Conservation (phyloP, 2,329 filamentous ascomycete genomes). For the Chrysoporthe austroafricana region DNA sequence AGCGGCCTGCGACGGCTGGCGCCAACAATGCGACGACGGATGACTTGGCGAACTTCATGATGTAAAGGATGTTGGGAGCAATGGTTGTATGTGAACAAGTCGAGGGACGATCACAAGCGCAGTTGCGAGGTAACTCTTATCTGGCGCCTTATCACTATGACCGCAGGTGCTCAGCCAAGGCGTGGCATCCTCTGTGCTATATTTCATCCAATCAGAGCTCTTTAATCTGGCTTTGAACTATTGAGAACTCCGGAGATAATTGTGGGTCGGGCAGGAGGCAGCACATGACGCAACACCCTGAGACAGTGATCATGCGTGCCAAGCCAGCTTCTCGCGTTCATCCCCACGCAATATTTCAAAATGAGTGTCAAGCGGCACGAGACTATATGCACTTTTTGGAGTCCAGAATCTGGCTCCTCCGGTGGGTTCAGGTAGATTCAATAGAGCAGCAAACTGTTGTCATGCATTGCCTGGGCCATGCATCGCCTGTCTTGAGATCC, state of each 20-base stretch:
- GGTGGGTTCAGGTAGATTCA: background rate
- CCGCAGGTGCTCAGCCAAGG: background rate
- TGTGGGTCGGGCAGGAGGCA: background rate
- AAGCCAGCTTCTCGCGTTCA: background rate
- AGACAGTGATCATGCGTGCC: background rate
- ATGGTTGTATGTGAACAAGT: constrained; percentile 5
- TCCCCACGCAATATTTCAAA: background rate
- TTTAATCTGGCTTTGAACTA: accelerated
- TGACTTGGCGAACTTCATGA: constrained; percentile 58
- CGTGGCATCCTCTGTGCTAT: accelerated
- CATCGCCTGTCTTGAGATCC: background rate
- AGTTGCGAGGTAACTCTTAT: background rate
- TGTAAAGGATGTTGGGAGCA: constrained; percentile 10
- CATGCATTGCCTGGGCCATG: background rate
- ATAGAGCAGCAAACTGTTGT: background rate
- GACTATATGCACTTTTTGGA: background rate
- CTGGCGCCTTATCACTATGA: constrained; percentile 6
- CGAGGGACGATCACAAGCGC: background rate
- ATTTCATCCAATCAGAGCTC: background rate
- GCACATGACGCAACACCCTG: constrained; percentile 1
- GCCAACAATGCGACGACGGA: constrained; percentile 60
- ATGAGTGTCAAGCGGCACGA: background rate
- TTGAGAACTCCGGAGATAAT: background rate
- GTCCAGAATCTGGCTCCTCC: background rate
- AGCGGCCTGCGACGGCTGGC: constrained; percentile 59